Percentiles rank a stretch among this genome's conserved stretches.
Conservation (phyloP, 179 eudicot genomes). For the Gypsophila paniculata region DNA sequence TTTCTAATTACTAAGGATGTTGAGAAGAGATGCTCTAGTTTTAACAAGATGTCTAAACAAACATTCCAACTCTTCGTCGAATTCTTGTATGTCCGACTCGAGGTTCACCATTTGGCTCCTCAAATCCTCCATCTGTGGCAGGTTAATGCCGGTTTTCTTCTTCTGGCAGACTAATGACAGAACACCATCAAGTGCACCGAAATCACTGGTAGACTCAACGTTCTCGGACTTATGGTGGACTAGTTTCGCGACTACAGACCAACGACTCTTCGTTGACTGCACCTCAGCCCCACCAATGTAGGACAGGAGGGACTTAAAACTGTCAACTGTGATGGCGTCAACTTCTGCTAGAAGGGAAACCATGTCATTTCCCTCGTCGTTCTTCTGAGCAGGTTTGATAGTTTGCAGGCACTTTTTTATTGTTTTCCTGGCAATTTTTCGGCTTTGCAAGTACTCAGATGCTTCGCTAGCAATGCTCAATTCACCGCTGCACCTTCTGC, state of each 20-base stretch:
- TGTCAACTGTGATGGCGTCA: conserved; percentile 19
- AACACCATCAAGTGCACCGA: conserved; percentile 23
- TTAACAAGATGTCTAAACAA: conserved; percentile 40
- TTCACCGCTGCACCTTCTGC: conserved; percentile 27
- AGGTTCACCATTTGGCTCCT: conserved; percentile 27
- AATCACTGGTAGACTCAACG: conserved; percentile 17
- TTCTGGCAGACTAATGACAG: conserved; percentile 17
- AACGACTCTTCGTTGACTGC: conserved; percentile 18
- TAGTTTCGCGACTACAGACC: conserved; percentile 20
- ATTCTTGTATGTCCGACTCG: conserved; percentile 31
- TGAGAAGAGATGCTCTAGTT: conserved; percentile 40
- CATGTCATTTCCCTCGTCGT: background rate
- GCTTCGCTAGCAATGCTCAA: conserved; percentile 16
- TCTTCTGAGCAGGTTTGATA: background rate
- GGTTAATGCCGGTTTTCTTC: conserved; percentile 21
- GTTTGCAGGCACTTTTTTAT: conserved; percentile 20
- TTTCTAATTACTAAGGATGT: conserved; percentile 34
- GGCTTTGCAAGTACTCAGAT: conserved; percentile 10
- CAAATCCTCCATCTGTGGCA: conserved; percentile 19
- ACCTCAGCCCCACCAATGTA: conserved; percentile 14
- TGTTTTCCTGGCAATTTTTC: conserved; percentile 22
- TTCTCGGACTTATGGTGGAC: conserved; percentile 14
- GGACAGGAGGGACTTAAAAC: conserved; percentile 23
- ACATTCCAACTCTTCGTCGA: conserved; percentile 33
- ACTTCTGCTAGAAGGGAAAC: conserved; percentile 19